Evolutionary conservation across 306 rosid genomes (phyloP).

Genomic region (Cucurbita pepo): DNA sequence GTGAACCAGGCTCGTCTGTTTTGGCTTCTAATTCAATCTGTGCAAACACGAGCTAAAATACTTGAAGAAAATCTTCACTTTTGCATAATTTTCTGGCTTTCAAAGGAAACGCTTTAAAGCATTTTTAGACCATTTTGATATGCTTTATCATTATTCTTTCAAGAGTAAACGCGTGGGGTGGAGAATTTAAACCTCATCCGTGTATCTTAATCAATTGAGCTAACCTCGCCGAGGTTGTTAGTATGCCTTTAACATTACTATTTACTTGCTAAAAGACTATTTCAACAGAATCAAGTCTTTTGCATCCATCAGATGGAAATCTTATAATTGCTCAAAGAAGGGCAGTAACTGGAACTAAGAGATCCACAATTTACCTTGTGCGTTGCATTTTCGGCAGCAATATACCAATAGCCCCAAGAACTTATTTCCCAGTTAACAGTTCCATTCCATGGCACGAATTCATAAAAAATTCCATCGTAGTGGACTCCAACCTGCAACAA

Average conservation of each 20-base stretch:
- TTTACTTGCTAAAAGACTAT: neutral
- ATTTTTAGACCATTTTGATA: neutral
- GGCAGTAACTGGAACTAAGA: neutral
- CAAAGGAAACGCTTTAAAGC: neutral
- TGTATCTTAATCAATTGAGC: too few relatives aligned
- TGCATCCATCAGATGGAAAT: too few relatives aligned
- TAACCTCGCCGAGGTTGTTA: too few relatives aligned
- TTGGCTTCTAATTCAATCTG: slow-evolving; percentile 79
- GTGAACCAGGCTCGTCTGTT: slow-evolving; percentile 52
- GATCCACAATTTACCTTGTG: slow-evolving; percentile 36
- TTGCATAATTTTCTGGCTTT: neutral
- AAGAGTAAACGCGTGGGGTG: too few relatives aligned
- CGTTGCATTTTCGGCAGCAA: slow-evolving; percentile 55
- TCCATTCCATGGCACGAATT: slow-evolving; percentile 93
- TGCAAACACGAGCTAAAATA: neutral
- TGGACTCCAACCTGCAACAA: slow-evolving; percentile 71
- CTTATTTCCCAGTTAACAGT: slow-evolving; percentile 63
- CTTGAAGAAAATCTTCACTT: neutral
- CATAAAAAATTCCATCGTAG: slow-evolving; percentile 60
- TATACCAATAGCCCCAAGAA: slow-evolving; percentile 74
- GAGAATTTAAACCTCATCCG: too few relatives aligned
- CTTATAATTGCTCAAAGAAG: neutral
- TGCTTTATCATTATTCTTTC: neutral
- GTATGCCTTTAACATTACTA: too few relatives aligned
- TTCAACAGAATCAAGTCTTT: neutral